Conservation (phyloP, 2,329 filamentous ascomycete species). For the Aspergillus quadricinctus region DNA sequence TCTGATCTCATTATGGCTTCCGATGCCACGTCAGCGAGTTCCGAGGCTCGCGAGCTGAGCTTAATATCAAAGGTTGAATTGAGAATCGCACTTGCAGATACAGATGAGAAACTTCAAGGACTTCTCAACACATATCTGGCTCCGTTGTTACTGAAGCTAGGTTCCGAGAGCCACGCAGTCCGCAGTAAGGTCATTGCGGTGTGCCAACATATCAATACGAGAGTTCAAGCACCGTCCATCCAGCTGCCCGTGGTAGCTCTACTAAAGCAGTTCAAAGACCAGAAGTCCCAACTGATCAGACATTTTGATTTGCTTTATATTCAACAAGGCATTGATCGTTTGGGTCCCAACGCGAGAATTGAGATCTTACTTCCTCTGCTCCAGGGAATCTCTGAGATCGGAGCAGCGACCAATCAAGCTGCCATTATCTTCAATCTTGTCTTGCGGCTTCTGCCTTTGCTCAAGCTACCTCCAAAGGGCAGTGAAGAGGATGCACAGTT, state of each 20-base stretch:
- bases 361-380: conserved; percentile 68
- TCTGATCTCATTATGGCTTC: conserved; percentile 27
- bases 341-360: conserved; percentile 60
- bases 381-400: conserved; percentile 59
- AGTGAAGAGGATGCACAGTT: conserved; percentile 72
- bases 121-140: conserved; percentile 75
- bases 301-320: conserved; percentile 88
- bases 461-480: conserved; percentile 65
- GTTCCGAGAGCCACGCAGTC: conserved; percentile 73
- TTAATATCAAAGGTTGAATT: conserved; percentile 83
- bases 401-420: conserved; percentile 51
- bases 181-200: conserved; percentile 72
- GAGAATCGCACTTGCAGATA: conserved; percentile 74
- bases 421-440: conserved; percentile 77
- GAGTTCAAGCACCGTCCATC: conserved; percentile 59
- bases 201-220: conserved; percentile 67
- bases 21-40: conserved; percentile 27
- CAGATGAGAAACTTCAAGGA: conserved; percentile 75
- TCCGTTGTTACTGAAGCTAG: conserved; percentile 79
- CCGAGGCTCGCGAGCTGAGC: conserved; percentile 65
- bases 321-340: conserved; percentile 69
- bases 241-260: conserved; percentile 79
- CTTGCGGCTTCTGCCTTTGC: conserved; percentile 67
- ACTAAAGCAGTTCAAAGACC: conserved; percentile 83
- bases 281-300: conserved; percentile 67